Conservation (phyloP, 345 rosid genomes). For the Chamaenerion angustifolium region DNA sequence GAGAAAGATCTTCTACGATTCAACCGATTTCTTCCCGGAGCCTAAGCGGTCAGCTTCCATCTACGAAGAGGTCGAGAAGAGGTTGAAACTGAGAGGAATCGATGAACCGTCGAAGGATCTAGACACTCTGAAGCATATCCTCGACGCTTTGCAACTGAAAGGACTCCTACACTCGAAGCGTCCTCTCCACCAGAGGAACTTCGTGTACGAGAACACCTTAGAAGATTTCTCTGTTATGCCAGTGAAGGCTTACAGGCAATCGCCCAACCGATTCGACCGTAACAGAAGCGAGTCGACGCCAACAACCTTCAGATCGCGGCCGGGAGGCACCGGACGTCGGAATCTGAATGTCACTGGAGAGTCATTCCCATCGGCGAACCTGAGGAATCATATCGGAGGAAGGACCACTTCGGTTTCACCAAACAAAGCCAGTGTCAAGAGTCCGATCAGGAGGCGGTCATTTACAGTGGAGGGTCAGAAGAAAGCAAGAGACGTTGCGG, state of each 20-base stretch:
- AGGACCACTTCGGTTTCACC: slow-evolving; percentile 30
- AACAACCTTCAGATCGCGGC: slow-evolving; percentile 24
- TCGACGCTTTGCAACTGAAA: slow-evolving; percentile 77
- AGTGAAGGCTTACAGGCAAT: slow-evolving; percentile 27
- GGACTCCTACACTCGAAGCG: slow-evolving; percentile 67
- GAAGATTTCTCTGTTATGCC: slow-evolving; percentile 40
- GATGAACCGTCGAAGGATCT: slow-evolving; percentile 71
- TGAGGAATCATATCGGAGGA: slow-evolving; percentile 21
- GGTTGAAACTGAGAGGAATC: slow-evolving; percentile 52
- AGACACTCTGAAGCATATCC: slow-evolving; percentile 74
- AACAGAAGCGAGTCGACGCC: slow-evolving; percentile 22
- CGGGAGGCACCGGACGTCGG: slow-evolving; percentile 9
- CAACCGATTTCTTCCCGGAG: slow-evolving; percentile 83
- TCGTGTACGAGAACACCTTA: slow-evolving; percentile 24
- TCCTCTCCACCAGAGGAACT: slow-evolving; percentile 22
- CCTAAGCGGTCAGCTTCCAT: slow-evolving; percentile 31
- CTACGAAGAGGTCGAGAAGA: slow-evolving; percentile 50
- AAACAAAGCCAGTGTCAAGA: slow-evolving; percentile 31
- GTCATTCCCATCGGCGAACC: slow-evolving; percentile 18
- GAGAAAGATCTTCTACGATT: slow-evolving; percentile 49
- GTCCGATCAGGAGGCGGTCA: slow-evolving; percentile 37
- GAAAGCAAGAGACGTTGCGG: slow-evolving; percentile 20
- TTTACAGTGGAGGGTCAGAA: slow-evolving; percentile 27
- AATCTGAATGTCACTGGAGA: slow-evolving; percentile 9
- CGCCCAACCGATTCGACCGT: slow-evolving; percentile 15